phyloP scores from a whole-genome alignment of 352 stramenopile genomes.

The Pythium utonaiense region DNA sequence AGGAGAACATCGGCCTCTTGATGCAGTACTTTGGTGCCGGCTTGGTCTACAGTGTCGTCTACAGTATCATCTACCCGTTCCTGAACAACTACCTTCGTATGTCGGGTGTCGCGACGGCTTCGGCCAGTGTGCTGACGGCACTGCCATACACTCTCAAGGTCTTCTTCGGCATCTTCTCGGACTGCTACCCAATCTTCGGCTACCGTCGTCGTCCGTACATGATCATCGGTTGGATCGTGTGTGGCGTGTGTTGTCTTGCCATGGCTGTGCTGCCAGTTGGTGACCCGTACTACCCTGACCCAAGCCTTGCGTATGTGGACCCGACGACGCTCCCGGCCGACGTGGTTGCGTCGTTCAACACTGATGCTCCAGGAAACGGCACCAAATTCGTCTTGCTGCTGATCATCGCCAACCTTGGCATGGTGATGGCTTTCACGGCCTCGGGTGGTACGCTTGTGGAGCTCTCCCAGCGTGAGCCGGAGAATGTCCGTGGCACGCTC shows the following conservation, averaged over 20 bases:
- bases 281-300: constrained; percentile 48
- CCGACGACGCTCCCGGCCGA: constrained; percentile 10
- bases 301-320: constrained; percentile 2
- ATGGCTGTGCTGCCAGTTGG: constrained; percentile 40
- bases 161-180: constrained; percentile 50
- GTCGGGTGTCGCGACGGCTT: constrained; percentile 38
- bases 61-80: constrained; percentile 50
- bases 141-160: constrained; percentile 63
- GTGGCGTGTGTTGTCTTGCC: constrained; percentile 33
- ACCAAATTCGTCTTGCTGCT: constrained; percentile 38
- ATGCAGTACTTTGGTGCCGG: constrained; percentile 49
- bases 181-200: constrained; percentile 19
- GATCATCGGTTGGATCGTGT: constrained; percentile 47
- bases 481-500: constrained; percentile 23
- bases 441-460: constrained; percentile 39
- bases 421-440: constrained; percentile 50
- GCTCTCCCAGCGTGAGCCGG: constrained; percentile 31
- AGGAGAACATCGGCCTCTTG: constrained; percentile 42
- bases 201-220: constrained; percentile 25
- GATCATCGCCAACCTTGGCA: constrained; percentile 50
- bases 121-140: constrained; percentile 38
- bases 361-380: constrained; percentile 21
- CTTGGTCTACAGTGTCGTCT: constrained; percentile 44
- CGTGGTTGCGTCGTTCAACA: constrained; percentile 21
- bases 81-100: constrained; percentile 53